Evolutionary conservation across 2,329 filamentous ascomycete genomes (phyloP), one percentile per base, ranked within the genome.

Genomic region (Hyphodiscus sp.): DNA sequence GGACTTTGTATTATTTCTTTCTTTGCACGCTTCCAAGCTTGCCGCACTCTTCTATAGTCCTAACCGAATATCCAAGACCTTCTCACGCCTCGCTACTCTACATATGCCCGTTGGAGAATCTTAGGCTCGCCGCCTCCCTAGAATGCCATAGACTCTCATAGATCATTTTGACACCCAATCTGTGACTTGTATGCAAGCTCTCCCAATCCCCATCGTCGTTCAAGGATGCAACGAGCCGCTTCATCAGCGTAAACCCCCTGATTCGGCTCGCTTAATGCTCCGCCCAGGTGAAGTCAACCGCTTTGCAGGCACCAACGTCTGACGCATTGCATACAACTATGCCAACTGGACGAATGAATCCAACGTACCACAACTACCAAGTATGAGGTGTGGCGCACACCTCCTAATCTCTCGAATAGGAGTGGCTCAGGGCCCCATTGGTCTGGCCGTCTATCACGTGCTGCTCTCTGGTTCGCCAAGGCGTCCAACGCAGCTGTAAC

Each of bases 371-470:
- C 33, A 38, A 38, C 33, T 6, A 8, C 29, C 13, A 7, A 33
- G 29, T n/a, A 4, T 26, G 23, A 26, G 33, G 16, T 38, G 33
- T 6, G 33, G 33, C 33, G 33, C 33, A 13, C 33, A 38, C 11
- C 33, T 38, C 5, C 23, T n/a, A 26, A n/a, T 4, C 33, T 38
- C 33, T 38, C 33, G 33, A 38, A 38, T 38, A 38, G 33, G 33
- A 38, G 13, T 5, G 33, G 33, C 33, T 38, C 11, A 38, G 11
- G 11, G 16, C 33, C 16, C 33, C 2, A 38, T 38, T 38, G 11
- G 33, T 38, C 33, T 13, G 33, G 33, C 33, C 33, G 33, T 38
- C 33, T 38, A 54, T 56, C 56, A 58, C 56, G 56, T 58, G 56
- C 43, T 19, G 13, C 26, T 13, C 2, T 26, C 8, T 15, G 46